Evolutionary conservation across 352 stramenopile genomes (phyloP).

Genomic region (Blastocystis sp.): DNA sequence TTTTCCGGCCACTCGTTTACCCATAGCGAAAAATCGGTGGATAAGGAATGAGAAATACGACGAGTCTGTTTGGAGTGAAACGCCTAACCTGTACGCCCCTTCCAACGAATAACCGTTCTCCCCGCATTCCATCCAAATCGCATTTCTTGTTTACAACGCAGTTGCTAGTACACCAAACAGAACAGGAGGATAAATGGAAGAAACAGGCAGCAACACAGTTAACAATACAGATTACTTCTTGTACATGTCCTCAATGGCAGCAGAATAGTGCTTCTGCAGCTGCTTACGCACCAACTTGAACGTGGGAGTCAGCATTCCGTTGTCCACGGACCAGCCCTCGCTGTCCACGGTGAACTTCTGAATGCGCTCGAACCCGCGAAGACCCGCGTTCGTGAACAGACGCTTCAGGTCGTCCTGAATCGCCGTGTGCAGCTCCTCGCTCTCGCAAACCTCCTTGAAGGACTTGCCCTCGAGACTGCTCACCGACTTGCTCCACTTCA

Average conservation of each 20-base stretch:
- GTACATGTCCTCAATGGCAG: conserved; percentile 83
- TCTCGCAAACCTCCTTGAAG: conserved; percentile 77
- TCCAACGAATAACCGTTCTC: no score
- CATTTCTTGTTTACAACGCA: no score
- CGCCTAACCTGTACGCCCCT: no score
- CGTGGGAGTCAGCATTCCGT: conserved; percentile 89
- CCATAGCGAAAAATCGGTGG: conserved; percentile 74
- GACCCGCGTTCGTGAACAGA: conserved; percentile 79
- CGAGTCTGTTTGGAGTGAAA: no score
- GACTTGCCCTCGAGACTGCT: conserved; percentile 75
- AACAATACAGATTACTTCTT: conserved; percentile 78
- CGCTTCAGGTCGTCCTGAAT: conserved; percentile 83
- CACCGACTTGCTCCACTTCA: conserved; percentile 81
- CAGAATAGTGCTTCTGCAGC: conserved; percentile 80
- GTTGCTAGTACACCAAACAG: no score
- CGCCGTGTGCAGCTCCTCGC: conserved; percentile 77
- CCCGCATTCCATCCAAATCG: no score
- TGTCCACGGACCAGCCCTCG: conserved; percentile 87
- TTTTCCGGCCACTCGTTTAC: conserved; percentile 75
- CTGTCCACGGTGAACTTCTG: conserved; percentile 85
- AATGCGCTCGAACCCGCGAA: conserved; percentile 90
- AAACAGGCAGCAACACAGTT: background rate
- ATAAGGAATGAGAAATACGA: conserved; percentile 37
- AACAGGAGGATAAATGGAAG: no score
- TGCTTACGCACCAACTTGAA: conserved; percentile 92